Conservation (phyloP, 768 basidiomycete species). For the Suillus placidus region DNA sequence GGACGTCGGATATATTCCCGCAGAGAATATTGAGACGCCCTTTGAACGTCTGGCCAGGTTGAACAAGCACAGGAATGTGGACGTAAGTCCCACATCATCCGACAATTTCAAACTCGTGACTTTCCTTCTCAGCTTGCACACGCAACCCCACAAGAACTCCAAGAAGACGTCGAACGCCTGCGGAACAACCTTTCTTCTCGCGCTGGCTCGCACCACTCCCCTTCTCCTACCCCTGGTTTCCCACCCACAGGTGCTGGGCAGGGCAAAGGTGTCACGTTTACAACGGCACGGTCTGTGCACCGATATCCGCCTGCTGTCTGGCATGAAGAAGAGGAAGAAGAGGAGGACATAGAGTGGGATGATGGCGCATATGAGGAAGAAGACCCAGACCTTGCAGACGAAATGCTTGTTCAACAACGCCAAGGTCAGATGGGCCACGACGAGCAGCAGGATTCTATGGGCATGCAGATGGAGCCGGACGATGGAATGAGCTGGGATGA, state of each 20-base stretch:
- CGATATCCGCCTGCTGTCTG: slow-evolving; percentile 84
- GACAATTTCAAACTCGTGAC: not conserved
- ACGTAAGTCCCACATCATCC: slow-evolving; percentile 56
- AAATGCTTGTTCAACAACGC: slow-evolving; percentile 47
- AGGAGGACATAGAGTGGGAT: slow-evolving; percentile 57
- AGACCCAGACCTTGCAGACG: slow-evolving; percentile 62
- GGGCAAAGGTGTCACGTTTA: slow-evolving; percentile 70
- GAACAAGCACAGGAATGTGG: slow-evolving; percentile 97
- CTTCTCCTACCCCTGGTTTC: slow-evolving; percentile 46
- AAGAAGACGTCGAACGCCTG: slow-evolving; percentile 58
- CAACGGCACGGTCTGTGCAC: slow-evolving; percentile 62
- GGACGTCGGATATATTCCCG: slow-evolving; percentile 98
- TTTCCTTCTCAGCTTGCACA: slow-evolving; percentile 31
- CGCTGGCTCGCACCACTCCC: slow-evolving; percentile 50
- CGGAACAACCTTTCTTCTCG: slow-evolving; percentile 54
- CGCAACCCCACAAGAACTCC: slow-evolving; percentile 52
- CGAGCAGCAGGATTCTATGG: slow-evolving; percentile 34
- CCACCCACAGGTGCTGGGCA: slow-evolving; percentile 26
- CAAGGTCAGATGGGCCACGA: slow-evolving; percentile 37
- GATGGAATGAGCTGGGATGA: slow-evolving; percentile 93
- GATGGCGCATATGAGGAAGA: slow-evolving; percentile 72
- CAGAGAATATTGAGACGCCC: slow-evolving; percentile 98
- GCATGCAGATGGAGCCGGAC: slow-evolving; percentile 64
- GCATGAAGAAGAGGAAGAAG: slow-evolving; percentile 72
- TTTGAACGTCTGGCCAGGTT: slow-evolving; percentile 93